Base-by-base conservation (phyloP, 345 rosid genomes). In the Murraya koenigii region DNA sequence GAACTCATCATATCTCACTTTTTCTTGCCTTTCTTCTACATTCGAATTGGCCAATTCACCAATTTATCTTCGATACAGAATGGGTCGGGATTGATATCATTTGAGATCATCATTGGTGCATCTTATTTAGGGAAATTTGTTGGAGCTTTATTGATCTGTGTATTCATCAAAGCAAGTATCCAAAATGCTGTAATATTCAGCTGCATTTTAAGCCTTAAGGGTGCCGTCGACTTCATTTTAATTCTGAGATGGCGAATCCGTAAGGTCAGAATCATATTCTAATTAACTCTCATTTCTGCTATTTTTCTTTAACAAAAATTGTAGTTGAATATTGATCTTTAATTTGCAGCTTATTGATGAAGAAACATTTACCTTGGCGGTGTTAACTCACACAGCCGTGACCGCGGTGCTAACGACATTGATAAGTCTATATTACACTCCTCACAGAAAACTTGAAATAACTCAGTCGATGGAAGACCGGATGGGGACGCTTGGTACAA, bases 11-110 rank as follows among this genome's bases (percentile, higher is more conserved):
- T 81, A 59, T 61, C 70, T 41, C 81, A 81, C 20, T 19, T 83
- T 9, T 66, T 87, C 22, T 8, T 81, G 66, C 87, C 84, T 8
- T 52, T 84, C 9, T 68, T 83, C 67, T 84, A 23, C 20, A 32
- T 83, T 22, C 36, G 28, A 0, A 2, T 75, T 1, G 86, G 86
- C 13, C 41, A 15, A 77, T 10, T 22, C 14, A 35, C 55, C 2
- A 62, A 85, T 9, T 6, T 79, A 2, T 28, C 0, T 26, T 6
- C 28, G 7, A 7, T 81, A 2, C 0, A 0, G 5, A 44, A 76
- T 59, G 10, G 66, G 66, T 62, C 52, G 19, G 62, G 4, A 8
- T 35, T 73, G 20, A 9, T 8, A 6, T 19, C 23, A 3, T 0
- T 84, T 17, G 36, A 68, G 55, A 6, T 74, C 5, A 56, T 81